A percentile compares a stretch with the other conserved stretches of the same genome.
Evolutionary conservation across 2,329 filamentous ascomycete species (phyloP).

Genomic region (Claviceps pusilla): DNA sequence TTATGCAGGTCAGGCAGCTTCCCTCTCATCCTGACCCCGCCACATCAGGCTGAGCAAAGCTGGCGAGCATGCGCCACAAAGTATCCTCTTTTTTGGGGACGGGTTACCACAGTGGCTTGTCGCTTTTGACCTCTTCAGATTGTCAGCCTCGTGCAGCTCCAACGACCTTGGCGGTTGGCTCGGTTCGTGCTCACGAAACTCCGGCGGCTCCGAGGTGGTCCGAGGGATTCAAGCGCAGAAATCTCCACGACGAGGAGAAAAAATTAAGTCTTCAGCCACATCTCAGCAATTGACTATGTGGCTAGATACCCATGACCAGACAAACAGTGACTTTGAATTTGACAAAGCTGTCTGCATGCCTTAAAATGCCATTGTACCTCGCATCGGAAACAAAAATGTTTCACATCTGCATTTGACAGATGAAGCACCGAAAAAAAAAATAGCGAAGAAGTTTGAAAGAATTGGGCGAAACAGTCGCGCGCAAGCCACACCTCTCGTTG

Average conservation of each 20-base stretch:
- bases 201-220: constrained; percentile 18
- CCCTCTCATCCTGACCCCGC: not conserved
- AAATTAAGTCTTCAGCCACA: constrained; percentile 9
- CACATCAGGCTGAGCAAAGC: not conserved
- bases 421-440: not conserved
- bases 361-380: too few species aligned
- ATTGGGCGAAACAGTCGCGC: not conserved
- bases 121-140: not conserved
- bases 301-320: constrained; percentile 5
- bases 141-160: not conserved
- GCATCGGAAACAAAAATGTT: not conserved
- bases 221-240: constrained; percentile 9
- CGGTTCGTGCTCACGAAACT: constrained; percentile 7
- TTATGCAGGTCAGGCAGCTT: not conserved
- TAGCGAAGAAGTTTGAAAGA: not conserved
- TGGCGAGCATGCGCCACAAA: constrained; percentile 3
- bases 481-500: constrained; percentile 3
- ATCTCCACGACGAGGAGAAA: not conserved
- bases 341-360: not conserved
- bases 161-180: not conserved
- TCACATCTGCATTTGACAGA: not conserved
- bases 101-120: not conserved
- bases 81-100: not conserved
- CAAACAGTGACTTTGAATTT: not conserved
- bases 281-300: constrained; percentile 1